These are phyloP conservation scores for Sicyos edulis DNA, from an alignment of 306 rosid species.

Conservation along the genomic window DNA sequence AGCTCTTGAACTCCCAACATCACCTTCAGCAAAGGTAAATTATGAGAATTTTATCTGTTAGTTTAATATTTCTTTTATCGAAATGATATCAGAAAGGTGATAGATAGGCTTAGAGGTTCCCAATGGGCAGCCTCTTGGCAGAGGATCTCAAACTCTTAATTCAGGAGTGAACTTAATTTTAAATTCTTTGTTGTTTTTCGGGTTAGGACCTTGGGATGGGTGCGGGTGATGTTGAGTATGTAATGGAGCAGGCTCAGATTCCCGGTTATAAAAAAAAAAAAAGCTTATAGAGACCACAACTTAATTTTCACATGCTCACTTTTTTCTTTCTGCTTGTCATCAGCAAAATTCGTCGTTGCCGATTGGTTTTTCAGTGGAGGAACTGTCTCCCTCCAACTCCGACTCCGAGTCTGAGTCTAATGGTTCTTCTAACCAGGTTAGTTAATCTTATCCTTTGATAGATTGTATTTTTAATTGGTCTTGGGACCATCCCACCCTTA, in stretches of 20 bases:
- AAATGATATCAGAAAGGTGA: neutral
- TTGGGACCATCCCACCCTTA: no score
- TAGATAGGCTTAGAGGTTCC: neutral
- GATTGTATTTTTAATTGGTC: neutral
- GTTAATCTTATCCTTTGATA: conserved; percentile 1
- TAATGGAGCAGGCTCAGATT: no score
- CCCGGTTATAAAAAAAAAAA: no score
- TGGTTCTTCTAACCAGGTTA: conserved; percentile 49
- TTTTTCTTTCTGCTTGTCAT: neutral
- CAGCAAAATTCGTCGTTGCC: conserved; percentile 45
- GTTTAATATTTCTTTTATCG: conserved; percentile 2
- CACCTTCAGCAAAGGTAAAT: conserved; percentile 65
- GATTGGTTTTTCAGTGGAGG: conserved; percentile 30
- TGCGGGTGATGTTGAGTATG: no score
- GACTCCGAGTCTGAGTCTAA: conserved; percentile 32
- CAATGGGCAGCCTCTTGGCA: no score
- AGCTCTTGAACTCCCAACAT: conserved; percentile 42
- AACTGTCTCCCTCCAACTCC: conserved; percentile 32
- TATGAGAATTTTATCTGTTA: neutral
- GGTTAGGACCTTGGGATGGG: no score
- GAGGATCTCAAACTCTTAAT: no score
- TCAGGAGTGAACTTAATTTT: no score
- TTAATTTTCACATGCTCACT: neutral
- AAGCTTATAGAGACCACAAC: neutral
- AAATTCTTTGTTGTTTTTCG: no score